These are phyloP conservation scores for Blastomyces gilchristii DNA, from an alignment of 2,329 filamentous ascomycete genomes.

Conservation along the genomic window DNA sequence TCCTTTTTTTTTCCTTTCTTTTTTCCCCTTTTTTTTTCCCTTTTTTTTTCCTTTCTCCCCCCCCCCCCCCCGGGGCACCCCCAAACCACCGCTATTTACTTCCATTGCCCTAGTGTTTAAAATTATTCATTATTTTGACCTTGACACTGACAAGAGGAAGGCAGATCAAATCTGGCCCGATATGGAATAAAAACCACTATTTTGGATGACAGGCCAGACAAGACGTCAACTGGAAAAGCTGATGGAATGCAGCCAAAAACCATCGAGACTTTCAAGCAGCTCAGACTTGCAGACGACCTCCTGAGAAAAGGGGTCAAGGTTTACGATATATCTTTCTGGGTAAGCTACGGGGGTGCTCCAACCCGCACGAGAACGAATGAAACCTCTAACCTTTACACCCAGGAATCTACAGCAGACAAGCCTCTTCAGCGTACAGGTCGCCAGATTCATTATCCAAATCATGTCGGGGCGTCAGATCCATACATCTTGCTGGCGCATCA, in stretches of 20 bases:
- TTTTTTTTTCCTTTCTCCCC: too few species aligned
- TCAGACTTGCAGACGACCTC: slow-evolving; percentile 59
- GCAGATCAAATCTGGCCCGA: slow-evolving; percentile 48
- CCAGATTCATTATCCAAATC: slow-evolving; percentile 55
- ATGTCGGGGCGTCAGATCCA: slow-evolving; percentile 43
- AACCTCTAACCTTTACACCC: background rate
- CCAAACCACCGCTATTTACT: background rate
- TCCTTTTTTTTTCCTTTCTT: too few species aligned
- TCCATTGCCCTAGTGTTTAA: background rate
- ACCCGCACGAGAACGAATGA: background rate
- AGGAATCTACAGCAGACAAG: slow-evolving; percentile 36
- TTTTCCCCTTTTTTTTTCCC: too few species aligned
- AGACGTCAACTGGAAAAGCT: slow-evolving; percentile 57
- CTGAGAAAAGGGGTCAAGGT: slow-evolving; percentile 58
- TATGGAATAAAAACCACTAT: slow-evolving; percentile 41
- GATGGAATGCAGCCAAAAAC: slow-evolving; percentile 70
- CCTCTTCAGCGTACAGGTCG: slow-evolving; percentile 52
- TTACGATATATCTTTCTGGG: slow-evolving; percentile 67
- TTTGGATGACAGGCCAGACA: slow-evolving; percentile 47
- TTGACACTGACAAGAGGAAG: slow-evolving; percentile 16
- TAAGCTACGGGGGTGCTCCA: slow-evolving; percentile 25
- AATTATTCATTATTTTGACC: slow-evolving; percentile 11
- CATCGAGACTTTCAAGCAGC: slow-evolving; percentile 65
- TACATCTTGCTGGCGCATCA: slow-evolving; percentile 54
- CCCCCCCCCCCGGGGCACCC: too few species aligned